phyloP scores from a whole-genome alignment of 768 basidiomycete genomes.

The Termitomyces sp. region DNA sequence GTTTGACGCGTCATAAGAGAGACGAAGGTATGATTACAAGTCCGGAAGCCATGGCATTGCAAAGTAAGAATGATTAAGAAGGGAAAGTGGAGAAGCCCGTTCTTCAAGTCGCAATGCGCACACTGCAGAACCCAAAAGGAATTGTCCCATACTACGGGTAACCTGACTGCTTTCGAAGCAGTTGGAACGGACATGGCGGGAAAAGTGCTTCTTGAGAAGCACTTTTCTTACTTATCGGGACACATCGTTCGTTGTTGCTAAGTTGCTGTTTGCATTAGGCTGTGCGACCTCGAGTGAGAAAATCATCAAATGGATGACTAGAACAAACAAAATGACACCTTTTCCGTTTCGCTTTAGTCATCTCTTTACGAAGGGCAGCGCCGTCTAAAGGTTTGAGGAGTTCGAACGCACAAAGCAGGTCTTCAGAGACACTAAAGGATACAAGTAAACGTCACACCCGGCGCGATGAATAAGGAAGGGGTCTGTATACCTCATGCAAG shows the following conservation, averaged over 20 bases:
- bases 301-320: neutral
- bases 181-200: neutral
- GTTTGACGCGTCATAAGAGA: conserved; percentile 9
- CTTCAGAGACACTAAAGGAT: conserved; percentile 80
- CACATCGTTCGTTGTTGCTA: neutral
- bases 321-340: conserved; percentile 36
- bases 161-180: conserved; percentile 9
- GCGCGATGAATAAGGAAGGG: conserved; percentile 2
- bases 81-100: conserved; percentile 8
- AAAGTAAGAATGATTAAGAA: conserved; percentile 4
- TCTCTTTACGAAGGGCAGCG: conserved; percentile 92
- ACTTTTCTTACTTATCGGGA: neutral
- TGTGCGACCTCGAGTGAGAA: neutral
- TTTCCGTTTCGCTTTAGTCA: conserved; percentile 98
- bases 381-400: conserved; percentile 93
- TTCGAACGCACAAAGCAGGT: conserved; percentile 96
- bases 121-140: neutral
- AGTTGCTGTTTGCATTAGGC: conserved; percentile 16
- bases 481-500: conserved; percentile 88
- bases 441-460: conserved; percentile 6
- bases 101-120: conserved; percentile 8
- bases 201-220: neutral
- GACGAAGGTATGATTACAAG: conserved; percentile 36
- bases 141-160: neutral
- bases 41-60: conserved; percentile 18